phyloP scores from a whole-genome alignment of 768 basidiomycete species.

The Lactifluus echinatus region DNA sequence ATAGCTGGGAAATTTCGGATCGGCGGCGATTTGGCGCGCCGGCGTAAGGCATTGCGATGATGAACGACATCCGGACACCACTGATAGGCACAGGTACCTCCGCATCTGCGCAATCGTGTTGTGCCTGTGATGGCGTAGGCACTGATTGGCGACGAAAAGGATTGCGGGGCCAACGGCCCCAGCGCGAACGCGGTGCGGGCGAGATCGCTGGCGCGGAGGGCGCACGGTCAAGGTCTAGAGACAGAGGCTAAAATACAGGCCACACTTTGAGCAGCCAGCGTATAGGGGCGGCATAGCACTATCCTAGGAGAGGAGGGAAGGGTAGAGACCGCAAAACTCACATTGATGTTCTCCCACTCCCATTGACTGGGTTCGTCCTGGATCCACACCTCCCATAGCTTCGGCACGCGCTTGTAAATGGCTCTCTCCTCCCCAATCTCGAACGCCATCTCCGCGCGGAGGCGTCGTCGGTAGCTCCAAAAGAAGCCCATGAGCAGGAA shows the following conservation, averaged over 20 bases:
- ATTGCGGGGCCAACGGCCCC: neutral
- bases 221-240: neutral
- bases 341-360: conserved; percentile 2
- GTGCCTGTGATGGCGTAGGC: neutral
- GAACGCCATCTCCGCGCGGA: neutral
- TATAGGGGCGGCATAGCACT: neutral
- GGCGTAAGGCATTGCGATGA: conserved; percentile 15
- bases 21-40: neutral
- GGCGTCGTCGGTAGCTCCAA: conserved; percentile 1
- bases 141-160: neutral
- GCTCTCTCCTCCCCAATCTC: neutral
- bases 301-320: too few relatives aligned
- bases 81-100: neutral
- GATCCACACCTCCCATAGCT: conserved; percentile 15
- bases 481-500: conserved; percentile 5
- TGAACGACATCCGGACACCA: conserved; percentile 4
- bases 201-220: neutral
- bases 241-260: neutral
- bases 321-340: neutral
- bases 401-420: neutral
- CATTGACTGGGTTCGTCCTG: neutral
- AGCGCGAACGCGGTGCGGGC: neutral
- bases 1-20: neutral
- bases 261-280: neutral
- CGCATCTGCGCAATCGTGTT: neutral